Evolutionary conservation across 108 stramenopile species (phyloP), one percentile per base, ranked within the genome.

Genomic region (Conticribra guillardii): DNA sequence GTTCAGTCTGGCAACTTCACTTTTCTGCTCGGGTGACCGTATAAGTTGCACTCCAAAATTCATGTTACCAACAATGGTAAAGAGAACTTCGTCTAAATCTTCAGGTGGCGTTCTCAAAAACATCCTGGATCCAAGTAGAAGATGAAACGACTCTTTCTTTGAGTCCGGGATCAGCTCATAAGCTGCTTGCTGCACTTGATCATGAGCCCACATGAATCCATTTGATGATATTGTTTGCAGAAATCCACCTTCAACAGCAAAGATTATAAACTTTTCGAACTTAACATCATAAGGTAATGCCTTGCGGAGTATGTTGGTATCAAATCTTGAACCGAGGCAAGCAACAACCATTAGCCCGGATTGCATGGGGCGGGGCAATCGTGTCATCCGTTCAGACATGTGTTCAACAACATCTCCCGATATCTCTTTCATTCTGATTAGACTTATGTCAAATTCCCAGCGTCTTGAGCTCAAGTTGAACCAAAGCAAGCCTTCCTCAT

Each of bases 171-270:
- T 70, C 9, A 84, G 49, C n/a, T 60, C 62, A 54, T 74, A 81
- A 8, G 83, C 76, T 1, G 84, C 82, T 44, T 84, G 69, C 58
- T 88, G 84, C 17, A 85, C 62, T 44, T 77, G 61, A 63, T 85
- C 85, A 47, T 88, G 82, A 11, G 83, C 79, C 63, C 83, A 87
- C 37, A 19, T 44, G 31, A 71, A 81, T 4, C 29, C 24, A 14
- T 11, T 15, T 18, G 65, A 60, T 14, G 70, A 71, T 17, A 60
- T 31, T 21, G 69, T 58, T 21, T 29, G 66, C 22, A 67, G 19
- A 21, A 73, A 50, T 14, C 58, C 63, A 32, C 26, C 9, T 15
- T 52, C 63, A 11, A 51, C 18, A 32, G 54, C 64, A 16, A 64
- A 30, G 15, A 48, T 64, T 44, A 83, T 31, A 21, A 77, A 51